These are phyloP conservation scores for Danielia reshetovae DNA, from an alignment of 805 yeast genomes.

Conservation along the genomic window DNA sequence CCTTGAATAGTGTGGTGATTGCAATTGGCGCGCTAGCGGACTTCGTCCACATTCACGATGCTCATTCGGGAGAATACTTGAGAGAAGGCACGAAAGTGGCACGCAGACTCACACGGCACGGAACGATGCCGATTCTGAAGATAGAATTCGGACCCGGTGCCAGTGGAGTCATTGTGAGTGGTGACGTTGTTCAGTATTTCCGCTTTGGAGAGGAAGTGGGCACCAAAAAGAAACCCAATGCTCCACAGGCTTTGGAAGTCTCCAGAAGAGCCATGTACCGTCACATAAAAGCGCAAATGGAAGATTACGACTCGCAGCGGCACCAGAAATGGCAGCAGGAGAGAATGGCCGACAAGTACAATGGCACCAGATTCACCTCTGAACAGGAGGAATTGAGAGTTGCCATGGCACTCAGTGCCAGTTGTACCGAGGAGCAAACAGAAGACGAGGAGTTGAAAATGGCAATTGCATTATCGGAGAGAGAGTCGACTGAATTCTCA, in stretches of 20 bases:
- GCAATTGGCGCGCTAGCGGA: slow-evolving; percentile 18
- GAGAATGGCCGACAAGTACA: slow-evolving; percentile 39
- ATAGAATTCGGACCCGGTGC: slow-evolving; percentile 14
- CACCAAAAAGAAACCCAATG: slow-evolving; percentile 12
- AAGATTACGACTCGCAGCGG: slow-evolving; percentile 31
- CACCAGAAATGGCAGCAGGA: slow-evolving; percentile 20
- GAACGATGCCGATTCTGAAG: slow-evolving; percentile 13
- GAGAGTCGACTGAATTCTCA: slow-evolving; percentile 11
- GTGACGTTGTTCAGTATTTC: slow-evolving; percentile 16
- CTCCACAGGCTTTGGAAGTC: slow-evolving; percentile 14
- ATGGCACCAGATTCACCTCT: slow-evolving; percentile 36
- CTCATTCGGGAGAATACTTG: slow-evolving; percentile 17
- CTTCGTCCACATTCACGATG: slow-evolving; percentile 17
- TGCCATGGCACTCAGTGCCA: slow-evolving; percentile 22
- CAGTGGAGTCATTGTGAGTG: slow-evolving; percentile 15
- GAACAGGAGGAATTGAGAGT: slow-evolving; percentile 25
- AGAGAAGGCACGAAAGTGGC: slow-evolving; percentile 14
- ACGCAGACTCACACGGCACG: slow-evolving; percentile 12
- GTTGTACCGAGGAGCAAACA: slow-evolving; percentile 7
- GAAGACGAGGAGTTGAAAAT: slow-evolving; percentile 4
- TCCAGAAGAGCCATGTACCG: slow-evolving; percentile 11
- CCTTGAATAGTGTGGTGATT: slow-evolving; percentile 30
- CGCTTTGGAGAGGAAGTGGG: slow-evolving; percentile 11
- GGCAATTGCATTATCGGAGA: slow-evolving; percentile 8
- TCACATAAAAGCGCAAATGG: slow-evolving; percentile 31